Conservation (phyloP, 371 early-diverging fungal genomes). For the Rhizopus delemar region DNA sequence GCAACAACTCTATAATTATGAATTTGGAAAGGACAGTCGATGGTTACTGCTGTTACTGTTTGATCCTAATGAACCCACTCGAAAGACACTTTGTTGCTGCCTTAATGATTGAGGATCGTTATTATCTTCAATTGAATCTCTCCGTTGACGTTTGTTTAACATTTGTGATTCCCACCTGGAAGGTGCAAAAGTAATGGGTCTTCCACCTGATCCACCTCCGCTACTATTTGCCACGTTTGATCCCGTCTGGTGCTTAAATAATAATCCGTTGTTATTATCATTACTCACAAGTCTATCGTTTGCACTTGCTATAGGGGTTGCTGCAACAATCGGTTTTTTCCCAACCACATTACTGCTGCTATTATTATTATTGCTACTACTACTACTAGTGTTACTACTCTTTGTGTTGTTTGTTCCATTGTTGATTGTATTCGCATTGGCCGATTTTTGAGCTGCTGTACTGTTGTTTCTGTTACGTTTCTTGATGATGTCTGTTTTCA, state of each 20-base stretch:
- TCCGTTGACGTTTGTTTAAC: constrained; percentile 39
- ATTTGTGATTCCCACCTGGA: constrained; percentile 32
- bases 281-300: background rate
- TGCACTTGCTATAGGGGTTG: constrained; percentile 4
- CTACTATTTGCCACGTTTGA: background rate
- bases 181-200: constrained; percentile 39
- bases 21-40: constrained; percentile 5
- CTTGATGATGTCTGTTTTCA: constrained; percentile 84
- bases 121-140: constrained; percentile 34
- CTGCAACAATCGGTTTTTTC: constrained; percentile 14
- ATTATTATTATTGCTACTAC: too few relatives aligned
- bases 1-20: background rate
- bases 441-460: constrained; percentile 1
- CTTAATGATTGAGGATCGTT: constrained; percentile 12
- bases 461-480: constrained; percentile 70
- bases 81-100: constrained; percentile 18
- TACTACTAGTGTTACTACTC: background rate
- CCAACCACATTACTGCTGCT: background rate
- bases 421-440: background rate
- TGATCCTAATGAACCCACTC: constrained; percentile 19
- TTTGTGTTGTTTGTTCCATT: background rate
- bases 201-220: constrained; percentile 12
- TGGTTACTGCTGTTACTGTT: constrained; percentile 10
- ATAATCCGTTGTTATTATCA: background rate
- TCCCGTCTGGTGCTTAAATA: background rate